Percentiles rank a stretch among this genome's conserved stretches.
Evolutionary conservation across 768 basidiomycete genomes (phyloP).

Genomic region (Suillus variegatus): DNA sequence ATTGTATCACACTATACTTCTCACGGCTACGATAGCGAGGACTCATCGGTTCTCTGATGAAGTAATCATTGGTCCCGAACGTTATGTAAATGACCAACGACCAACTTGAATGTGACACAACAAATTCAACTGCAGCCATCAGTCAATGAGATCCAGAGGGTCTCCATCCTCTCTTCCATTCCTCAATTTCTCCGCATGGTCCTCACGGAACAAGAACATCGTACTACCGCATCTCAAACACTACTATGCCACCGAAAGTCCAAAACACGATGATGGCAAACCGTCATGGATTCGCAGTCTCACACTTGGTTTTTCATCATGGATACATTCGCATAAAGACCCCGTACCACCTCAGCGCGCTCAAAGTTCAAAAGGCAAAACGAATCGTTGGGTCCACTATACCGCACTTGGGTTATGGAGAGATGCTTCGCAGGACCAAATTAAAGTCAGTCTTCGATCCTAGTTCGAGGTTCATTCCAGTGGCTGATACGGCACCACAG

Average conservation of each 20-base stretch:
- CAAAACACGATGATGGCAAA: background rate
- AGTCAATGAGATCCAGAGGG: background rate
- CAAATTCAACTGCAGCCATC: background rate
- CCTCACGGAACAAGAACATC: background rate
- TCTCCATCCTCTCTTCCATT: background rate
- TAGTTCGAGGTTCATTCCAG: background rate
- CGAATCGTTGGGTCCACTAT: background rate
- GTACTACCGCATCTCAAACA: background rate
- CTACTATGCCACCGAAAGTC: background rate
- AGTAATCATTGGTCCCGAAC: too few relatives aligned
- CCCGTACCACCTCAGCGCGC: background rate
- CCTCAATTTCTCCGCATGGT: background rate
- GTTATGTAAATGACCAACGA: too few relatives aligned
- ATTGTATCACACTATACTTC: too few relatives aligned
- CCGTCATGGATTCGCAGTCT: background rate
- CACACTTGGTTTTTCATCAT: background rate
- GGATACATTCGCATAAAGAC: background rate
- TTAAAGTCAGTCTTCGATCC: background rate
- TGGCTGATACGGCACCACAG: background rate
- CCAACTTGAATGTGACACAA: background rate
- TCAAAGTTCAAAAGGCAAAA: background rate
- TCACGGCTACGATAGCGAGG: too few relatives aligned
- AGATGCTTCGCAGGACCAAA: conserved; percentile 6
- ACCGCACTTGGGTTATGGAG: conserved; percentile 5
- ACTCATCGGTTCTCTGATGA: too few relatives aligned